phyloP scores from a whole-genome alignment of 2,329 filamentous ascomycete genomes.

The Teratosphaeria zuluensis region DNA sequence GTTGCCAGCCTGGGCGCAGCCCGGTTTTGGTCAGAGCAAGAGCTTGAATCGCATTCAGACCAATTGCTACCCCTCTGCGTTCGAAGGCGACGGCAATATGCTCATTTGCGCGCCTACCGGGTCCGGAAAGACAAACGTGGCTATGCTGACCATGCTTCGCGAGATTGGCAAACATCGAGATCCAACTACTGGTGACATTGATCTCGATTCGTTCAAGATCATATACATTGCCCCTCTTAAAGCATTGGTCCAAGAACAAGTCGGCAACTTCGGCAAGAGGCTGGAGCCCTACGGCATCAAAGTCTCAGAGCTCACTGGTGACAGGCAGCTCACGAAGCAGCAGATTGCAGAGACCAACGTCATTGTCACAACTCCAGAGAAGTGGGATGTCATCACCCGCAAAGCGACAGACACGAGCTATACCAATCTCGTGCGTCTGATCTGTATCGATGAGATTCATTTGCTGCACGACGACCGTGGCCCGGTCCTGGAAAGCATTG shows the following conservation, averaged over 20 bases:
- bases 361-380: slow-evolving; percentile 96
- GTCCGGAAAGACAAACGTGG: slow-evolving; percentile 96
- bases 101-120: slow-evolving; percentile 94
- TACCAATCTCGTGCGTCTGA: slow-evolving; percentile 88
- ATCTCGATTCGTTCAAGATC: slow-evolving; percentile 95
- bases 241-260: slow-evolving; percentile 92
- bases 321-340: slow-evolving; percentile 95
- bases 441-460: slow-evolving; percentile 98
- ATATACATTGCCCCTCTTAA: slow-evolving; percentile 96
- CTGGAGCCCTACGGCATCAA: slow-evolving; percentile 83
- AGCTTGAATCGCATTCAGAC: slow-evolving; percentile 93
- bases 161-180: slow-evolving; percentile 95
- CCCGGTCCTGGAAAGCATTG: slow-evolving; percentile 92
- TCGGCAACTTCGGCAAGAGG: slow-evolving; percentile 90
- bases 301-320: slow-evolving; percentile 92
- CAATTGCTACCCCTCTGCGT: slow-evolving; percentile 82
- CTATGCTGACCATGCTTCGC: slow-evolving; percentile 90
- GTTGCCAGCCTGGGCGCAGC: slow-evolving; percentile 83
- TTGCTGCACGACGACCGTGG: slow-evolving; percentile 94
- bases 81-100: slow-evolving; percentile 93
- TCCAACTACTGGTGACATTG: slow-evolving; percentile 80
- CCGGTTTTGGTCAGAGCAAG: slow-evolving; percentile 76
- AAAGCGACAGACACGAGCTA: slow-evolving; percentile 96
- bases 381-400: slow-evolving; percentile 97
- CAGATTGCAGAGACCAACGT: slow-evolving; percentile 97